Evolutionary conservation across 2,329 filamentous ascomycete genomes (phyloP).

Genomic region (Aspergillus fischeri): DNA sequence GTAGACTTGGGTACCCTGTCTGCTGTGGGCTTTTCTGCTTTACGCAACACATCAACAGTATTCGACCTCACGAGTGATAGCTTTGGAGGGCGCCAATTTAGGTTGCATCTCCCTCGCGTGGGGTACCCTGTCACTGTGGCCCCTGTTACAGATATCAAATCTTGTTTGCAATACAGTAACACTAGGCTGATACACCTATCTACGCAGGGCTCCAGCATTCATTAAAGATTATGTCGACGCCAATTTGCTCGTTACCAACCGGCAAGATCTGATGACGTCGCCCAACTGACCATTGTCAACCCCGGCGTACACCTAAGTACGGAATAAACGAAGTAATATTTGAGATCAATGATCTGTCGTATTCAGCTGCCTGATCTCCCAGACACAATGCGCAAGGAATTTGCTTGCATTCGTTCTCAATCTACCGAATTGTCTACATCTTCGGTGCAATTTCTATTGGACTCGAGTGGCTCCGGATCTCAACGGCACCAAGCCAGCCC

Average conservation of each 20-base stretch:
- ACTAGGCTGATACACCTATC: background rate
- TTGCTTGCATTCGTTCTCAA: constrained; percentile 14
- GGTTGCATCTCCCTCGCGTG: background rate
- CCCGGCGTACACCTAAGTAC: background rate
- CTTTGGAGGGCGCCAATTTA: background rate
- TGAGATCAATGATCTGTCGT: constrained; percentile 2
- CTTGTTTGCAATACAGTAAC: background rate
- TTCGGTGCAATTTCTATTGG: constrained; percentile 9
- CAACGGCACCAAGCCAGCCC: constrained; percentile 16
- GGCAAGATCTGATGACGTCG: constrained; percentile 19
- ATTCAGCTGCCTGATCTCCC: constrained; percentile 1
- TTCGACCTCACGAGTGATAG: background rate
- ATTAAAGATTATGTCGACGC: too few relatives aligned
- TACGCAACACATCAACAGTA: background rate
- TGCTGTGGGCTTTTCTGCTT: background rate
- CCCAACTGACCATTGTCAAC: background rate
- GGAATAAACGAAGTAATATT: background rate
- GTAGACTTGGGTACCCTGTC: background rate
- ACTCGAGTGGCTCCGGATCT: constrained; percentile 23
- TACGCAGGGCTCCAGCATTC: background rate
- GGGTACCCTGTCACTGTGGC: background rate
- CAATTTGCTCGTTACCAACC: background rate
- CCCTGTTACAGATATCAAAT: background rate
- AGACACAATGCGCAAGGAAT: constrained; percentile 4
- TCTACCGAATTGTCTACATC: constrained; percentile 13